These are phyloP conservation scores for Exobasidium rhododendri DNA, from an alignment of 1,284 basidiomycete species.

Conservation along the genomic window DNA sequence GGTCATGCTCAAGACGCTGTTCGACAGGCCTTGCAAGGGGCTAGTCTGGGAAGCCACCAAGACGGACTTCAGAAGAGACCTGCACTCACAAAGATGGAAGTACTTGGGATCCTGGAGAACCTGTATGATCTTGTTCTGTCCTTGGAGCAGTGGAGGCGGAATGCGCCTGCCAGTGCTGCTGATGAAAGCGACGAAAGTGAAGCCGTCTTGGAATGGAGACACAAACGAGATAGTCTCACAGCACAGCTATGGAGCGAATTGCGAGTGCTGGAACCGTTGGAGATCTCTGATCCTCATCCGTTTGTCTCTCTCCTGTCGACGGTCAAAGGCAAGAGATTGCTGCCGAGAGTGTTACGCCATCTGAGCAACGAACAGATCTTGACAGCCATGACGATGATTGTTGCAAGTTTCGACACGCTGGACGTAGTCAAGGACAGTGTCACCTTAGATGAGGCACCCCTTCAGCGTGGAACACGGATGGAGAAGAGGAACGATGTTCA, in stretches of 20 bases:
- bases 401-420: slow-evolving; percentile 88
- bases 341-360: slow-evolving; percentile 85
- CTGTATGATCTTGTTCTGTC: slow-evolving; percentile 81
- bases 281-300: slow-evolving; percentile 93
- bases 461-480: background rate
- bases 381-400: slow-evolving; percentile 81
- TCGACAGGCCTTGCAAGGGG: slow-evolving; percentile 42
- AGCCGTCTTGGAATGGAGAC: slow-evolving; percentile 24
- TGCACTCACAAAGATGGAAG: slow-evolving; percentile 72
- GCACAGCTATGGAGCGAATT: slow-evolving; percentile 71
- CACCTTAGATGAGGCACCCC: slow-evolving; percentile 16
- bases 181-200: slow-evolving; percentile 58
- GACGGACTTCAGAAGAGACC: slow-evolving; percentile 32
- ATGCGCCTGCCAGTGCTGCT: slow-evolving; percentile 63
- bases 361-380: slow-evolving; percentile 75
- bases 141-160: slow-evolving; percentile 79
- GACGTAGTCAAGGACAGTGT: slow-evolving; percentile 59
- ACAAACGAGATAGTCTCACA: slow-evolving; percentile 31
- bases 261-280: slow-evolving; percentile 82
- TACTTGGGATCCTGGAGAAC: slow-evolving; percentile 75
- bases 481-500: slow-evolving; percentile 66
- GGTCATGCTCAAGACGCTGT: slow-evolving; percentile 38
- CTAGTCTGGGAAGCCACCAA: slow-evolving; percentile 25
- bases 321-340: slow-evolving; percentile 86
- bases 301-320: slow-evolving; percentile 88